A percentile compares a stretch with the other conserved stretches of the same genome.
phyloP scores from a whole-genome alignment of 2,329 filamentous ascomycete species.

The Fusarium sp. region DNA sequence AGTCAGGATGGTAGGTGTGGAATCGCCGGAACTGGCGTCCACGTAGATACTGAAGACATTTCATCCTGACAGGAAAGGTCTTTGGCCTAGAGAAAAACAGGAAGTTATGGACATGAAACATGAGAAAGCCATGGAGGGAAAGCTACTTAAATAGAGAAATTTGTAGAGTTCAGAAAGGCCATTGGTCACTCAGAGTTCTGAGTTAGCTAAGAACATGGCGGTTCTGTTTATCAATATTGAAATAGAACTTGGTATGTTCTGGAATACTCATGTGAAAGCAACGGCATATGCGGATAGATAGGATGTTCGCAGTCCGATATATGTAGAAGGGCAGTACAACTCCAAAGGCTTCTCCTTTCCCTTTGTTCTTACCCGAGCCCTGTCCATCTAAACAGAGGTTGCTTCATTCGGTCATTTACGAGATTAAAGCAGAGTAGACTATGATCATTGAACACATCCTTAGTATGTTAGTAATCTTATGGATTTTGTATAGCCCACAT shows the following conservation, averaged over 20 bases:
- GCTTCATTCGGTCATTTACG: fast-evolving
- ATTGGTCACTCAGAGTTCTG: not conserved
- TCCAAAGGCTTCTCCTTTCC: not conserved
- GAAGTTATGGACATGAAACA: not conserved
- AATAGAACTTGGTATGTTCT: not conserved
- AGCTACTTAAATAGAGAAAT: not conserved
- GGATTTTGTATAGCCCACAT: fast-evolving
- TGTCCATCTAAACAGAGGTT: not conserved
- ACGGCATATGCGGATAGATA: fast-evolving
- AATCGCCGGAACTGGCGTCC: not conserved
- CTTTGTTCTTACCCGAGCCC: not conserved
- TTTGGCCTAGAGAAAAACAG: not conserved
- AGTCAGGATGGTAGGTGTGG: not conserved
- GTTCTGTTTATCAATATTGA: not conserved
- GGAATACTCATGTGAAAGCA: not conserved
- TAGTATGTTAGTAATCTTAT: too few species aligned
- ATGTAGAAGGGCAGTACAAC: not conserved
- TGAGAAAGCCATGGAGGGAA: fast-evolving
- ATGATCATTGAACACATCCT: not conserved
- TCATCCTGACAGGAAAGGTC: not conserved
- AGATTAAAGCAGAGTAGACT: not conserved
- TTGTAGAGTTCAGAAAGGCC: not conserved
- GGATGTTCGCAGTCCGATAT: not conserved
- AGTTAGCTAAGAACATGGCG: not conserved
- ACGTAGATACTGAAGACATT: not conserved